These are phyloP conservation scores for Metschnikowia gelsemii DNA, from an alignment of 805 yeast genomes.

Conservation along the genomic window DNA sequence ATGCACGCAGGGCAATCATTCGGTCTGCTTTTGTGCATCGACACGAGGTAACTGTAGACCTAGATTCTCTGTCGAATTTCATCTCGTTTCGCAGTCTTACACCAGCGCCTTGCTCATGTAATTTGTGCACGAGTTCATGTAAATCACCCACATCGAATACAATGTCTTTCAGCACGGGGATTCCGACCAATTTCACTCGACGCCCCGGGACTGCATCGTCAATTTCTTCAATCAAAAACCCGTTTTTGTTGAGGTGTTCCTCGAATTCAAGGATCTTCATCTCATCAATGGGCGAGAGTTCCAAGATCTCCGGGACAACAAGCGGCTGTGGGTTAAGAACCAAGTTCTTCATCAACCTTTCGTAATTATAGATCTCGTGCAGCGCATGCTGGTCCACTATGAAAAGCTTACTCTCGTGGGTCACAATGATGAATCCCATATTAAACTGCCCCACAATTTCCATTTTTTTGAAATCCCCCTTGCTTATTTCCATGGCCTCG, in stretches of 20 bases:
- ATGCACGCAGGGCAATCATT: conserved; percentile 93
- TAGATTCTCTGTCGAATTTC: background rate
- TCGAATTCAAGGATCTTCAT: conserved; percentile 61
- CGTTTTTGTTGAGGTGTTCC: conserved; percentile 64
- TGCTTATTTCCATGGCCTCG: conserved; percentile 44
- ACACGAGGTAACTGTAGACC: conserved; percentile 4
- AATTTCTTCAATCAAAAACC: conserved; percentile 56
- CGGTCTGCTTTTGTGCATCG: conserved; percentile 75
- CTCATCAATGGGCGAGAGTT: conserved; percentile 77
- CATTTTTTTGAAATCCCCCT: conserved; percentile 75
- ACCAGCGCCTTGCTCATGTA: conserved; percentile 46
- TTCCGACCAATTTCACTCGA: conserved; percentile 52
- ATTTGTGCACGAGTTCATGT: conserved; percentile 68
- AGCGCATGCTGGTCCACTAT: conserved; percentile 97
- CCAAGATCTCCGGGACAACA: conserved; percentile 57
- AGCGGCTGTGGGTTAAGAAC: conserved; percentile 60
- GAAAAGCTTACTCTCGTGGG: conserved; percentile 60
- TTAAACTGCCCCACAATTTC: conserved; percentile 89
- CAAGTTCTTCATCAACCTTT: conserved; percentile 55
- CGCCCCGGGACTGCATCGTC: conserved; percentile 55
- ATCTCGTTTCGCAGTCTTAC: background rate
- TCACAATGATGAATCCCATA: conserved; percentile 84
- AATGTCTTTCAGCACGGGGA: conserved; percentile 73
- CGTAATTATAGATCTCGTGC: conserved; percentile 93
- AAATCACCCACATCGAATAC: conserved; percentile 70